Conservation (phyloP, 108 stramenopile species). For the Discostella pseudostelligera region DNA sequence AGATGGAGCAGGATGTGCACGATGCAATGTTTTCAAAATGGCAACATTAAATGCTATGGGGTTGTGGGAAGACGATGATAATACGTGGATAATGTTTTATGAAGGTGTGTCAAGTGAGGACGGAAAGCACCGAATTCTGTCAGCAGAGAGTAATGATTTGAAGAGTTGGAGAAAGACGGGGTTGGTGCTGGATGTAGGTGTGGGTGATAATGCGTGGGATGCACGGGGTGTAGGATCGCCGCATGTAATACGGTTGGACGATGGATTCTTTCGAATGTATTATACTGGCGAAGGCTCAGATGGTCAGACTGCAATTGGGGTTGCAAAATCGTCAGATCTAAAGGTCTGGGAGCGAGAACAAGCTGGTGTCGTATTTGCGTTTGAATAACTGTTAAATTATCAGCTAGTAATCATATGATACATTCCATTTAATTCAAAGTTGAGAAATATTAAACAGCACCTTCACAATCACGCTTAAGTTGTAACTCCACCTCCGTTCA, state of each 20-base stretch:
- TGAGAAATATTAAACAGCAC: neutral
- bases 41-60: conserved; percentile 52
- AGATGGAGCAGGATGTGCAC: conserved; percentile 79
- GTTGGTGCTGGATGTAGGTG: conserved; percentile 72
- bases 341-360: conserved; percentile 41
- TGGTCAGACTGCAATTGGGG: conserved; percentile 79
- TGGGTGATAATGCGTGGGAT: conserved; percentile 66
- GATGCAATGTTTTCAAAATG: conserved; percentile 70
- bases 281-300: conserved; percentile 80
- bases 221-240: conserved; percentile 77
- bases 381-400: conserved; percentile 19
- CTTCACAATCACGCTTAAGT: too few relatives aligned
- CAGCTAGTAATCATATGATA: too few relatives aligned
- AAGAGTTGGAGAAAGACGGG: conserved; percentile 72
- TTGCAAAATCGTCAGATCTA: conserved; percentile 52
- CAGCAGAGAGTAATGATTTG: conserved; percentile 69
- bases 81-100: conserved; percentile 74
- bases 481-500: too few relatives aligned
- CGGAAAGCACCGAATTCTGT: conserved; percentile 75
- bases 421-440: too few relatives aligned
- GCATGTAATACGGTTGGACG: conserved; percentile 81
- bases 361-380: conserved; percentile 28
- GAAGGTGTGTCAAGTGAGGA: conserved; percentile 75
- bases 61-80: conserved; percentile 51
- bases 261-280: conserved; percentile 86